Base-by-base conservation (phyloP, 139 green algal species). In the Chlamydomonas sp. region DNA sequence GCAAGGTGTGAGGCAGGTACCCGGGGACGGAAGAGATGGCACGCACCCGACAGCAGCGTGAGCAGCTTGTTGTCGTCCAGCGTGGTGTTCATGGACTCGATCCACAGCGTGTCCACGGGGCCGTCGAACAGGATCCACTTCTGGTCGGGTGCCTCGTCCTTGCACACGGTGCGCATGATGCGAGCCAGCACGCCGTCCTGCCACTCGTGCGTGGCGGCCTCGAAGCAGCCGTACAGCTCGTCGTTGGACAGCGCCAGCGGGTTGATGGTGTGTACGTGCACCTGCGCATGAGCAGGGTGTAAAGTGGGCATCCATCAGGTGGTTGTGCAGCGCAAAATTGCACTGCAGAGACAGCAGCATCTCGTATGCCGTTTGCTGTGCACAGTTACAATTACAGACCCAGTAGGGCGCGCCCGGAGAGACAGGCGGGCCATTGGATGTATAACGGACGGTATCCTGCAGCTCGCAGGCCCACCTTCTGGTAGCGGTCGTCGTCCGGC, bases 1-100 rank as follows among this genome's bases (percentile, higher is more conserved):
- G 31, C 31, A 49, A 49, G 31, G 31, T 49, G 31, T 68, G 63
- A 68, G 63, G 8, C 7, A 10, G 63, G 10, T 8, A 68, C 63
- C 7, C 1, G 63, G 10, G 63, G 63, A 10, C 10, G 7, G 63
- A 68, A 68, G 63, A 16, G 5, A 76, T 5, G 5, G 76, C 59
- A 12, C 61, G 14, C 1, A 78, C 94, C 94, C 49, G 82, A 94
- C 69, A 96, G 92, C 69, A 97, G 88, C 77, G 94, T 97, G 66
- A 97, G 92, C 83, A 97, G 92, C 91, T 97, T 97, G 91, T 97
- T 97, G 91, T 97, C 95, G 88, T 97, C 95, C 71, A 97, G 91
- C 0, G 94, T 91, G 15, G 94, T 97, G 91, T 97, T 97, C 95
- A 97, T 97, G 63, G 86, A 94, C 91, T 97, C 95, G 79, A 97